Base-by-base conservation (phyloP, 164 flowering plant species). In the Vitis cinerea region DNA sequence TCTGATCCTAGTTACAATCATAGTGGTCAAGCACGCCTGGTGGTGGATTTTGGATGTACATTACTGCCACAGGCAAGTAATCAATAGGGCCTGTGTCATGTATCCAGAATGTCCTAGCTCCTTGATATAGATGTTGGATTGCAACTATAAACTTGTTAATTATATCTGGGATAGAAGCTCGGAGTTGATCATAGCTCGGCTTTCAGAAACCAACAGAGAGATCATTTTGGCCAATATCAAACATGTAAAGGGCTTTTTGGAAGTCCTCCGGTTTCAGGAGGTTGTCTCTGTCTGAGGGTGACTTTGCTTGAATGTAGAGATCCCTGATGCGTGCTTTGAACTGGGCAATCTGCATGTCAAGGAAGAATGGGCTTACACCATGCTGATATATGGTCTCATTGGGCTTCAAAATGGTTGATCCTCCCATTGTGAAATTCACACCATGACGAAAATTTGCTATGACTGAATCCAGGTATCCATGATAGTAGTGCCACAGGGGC, bases 11-110 rank as follows among this genome's bases (percentile, higher is more conserved):
- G 55, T 83, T 51, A 67, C 92, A 88, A 11, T 87, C 87, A 67
- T 73, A 51, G 16, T 75, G 64, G 59, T 88, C 89, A 4, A 85
- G 72, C 62, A 53, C 69, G 8, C 84, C 83, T 3, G 88, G 83
- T 8, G 80, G 55, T 29, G 88, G 84, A 31, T 78, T 74, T 1
- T 10, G 63, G 23, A 57, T 44, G 69, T 79, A 79, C 71, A 83
- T 70, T 1, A 58, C 56, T 10, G 70, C 29, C 47, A 80, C 81
- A 4, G 92, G 92, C 61, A 86, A 71, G 77, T 88, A 88, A 53
- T 90, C 92, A 23, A 85, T 58, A 0, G 92, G 89, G 1, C 90
- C 90, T 6, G 90, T 83, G 81, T 86, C 86, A 70, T 86, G 90
- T 63, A 88, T 80, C 92, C 92, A 86, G 55, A 86, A 88, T 19